Evolutionary conservation across 2,329 filamentous ascomycete genomes (phyloP), one percentile per base, ranked within the genome.

Genomic region (Fusarium lateritium): DNA sequence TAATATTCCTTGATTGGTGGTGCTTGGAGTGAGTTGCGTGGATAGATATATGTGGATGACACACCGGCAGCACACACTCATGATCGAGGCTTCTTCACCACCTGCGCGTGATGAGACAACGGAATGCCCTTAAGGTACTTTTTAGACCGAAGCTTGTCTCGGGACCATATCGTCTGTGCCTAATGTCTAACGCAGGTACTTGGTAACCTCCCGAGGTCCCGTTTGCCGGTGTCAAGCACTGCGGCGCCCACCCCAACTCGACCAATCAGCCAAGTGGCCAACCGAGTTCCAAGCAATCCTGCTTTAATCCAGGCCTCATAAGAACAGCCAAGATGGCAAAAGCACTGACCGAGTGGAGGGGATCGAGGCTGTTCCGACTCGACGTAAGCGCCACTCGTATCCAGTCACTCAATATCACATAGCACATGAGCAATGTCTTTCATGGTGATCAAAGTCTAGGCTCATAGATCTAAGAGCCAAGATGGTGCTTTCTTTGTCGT

Each of bases 181-280:
- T 39, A 28, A 58, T 40, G 31, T 47, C 26, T 45, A 7, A 43
- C 7, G 8, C 15, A 15, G 14, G n/a, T 38, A 33, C 45, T 34
- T 46, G 42, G 22, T 8, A 40, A 5, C 38, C 38, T 31, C 15
- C 21, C 34, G 11, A 22, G 14, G 10, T 28, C n/a, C 38, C 14
- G 31, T 62, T 44, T 31, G 46, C 7, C 47, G 54, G 47, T 69
- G 44, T 69, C 61, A 62, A 53, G n/a, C 53, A 60, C 15, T 49
- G 39, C 60, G 17, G 33, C n/a, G 6, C 31, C 24, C 19, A 43
- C 9, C 14, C 10, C 6, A 59, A 2, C 5, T 6, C 21, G 19
- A 39, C 42, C 45, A 65, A 65, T 44, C 22, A 65, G 15, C 13
- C 10, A 19, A 17, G 5, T 6, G n/a, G 5, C 6, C 5, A 19